Evolutionary conservation across 2,329 filamentous ascomycete genomes (phyloP), one percentile per base, ranked within the genome.

Genomic region (Leptographium galeiforme): DNA sequence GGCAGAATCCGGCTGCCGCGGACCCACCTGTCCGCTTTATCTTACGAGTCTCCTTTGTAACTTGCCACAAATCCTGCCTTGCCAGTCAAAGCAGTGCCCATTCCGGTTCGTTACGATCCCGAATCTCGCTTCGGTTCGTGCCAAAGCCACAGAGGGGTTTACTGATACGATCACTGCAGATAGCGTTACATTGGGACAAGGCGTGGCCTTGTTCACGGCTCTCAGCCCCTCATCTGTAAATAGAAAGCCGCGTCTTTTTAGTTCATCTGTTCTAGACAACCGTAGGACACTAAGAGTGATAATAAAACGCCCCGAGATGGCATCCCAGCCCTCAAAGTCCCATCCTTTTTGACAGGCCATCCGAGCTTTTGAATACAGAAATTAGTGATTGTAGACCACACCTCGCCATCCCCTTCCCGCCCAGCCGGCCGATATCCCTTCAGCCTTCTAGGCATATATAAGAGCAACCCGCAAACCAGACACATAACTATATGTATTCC

Each of bases 401-500:
- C 50, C 50, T 18, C 33, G 10, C 43, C 36, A 11, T 33, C 38
- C 38, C 48, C 48, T 41, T 50, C 30, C 19, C 10, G 13, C 39
- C 39, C 39, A 16, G 39, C n/a, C 39, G 14, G 13, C 39, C 13
- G 14, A n/a, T 7, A 41, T 18, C 39, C 39, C n/a, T 8, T 41
- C n/a, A 30, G n/a, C 48, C 14, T n/a, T 33, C 16, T 19, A 13
- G 39, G 19, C 48, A 32, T 41, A 30, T n/a, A 33, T 7, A 41
- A 41, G 19, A 44, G 7, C 18, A 51, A 50, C n/a, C 39, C 50
- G 45, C 45, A 25, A 25, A 25, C 25, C 25, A 25, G 25, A 56
- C 51, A 54, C 52, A 53, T 45, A 25, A 43, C 30, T 39, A 52
- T 54, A 52, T 54, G 56, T 54, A 53, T 53, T 49, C 45, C 53